These are phyloP conservation scores for Colletotrichum eremochloae DNA, from an alignment of 2,329 filamentous ascomycete genomes.

Conservation along the genomic window DNA sequence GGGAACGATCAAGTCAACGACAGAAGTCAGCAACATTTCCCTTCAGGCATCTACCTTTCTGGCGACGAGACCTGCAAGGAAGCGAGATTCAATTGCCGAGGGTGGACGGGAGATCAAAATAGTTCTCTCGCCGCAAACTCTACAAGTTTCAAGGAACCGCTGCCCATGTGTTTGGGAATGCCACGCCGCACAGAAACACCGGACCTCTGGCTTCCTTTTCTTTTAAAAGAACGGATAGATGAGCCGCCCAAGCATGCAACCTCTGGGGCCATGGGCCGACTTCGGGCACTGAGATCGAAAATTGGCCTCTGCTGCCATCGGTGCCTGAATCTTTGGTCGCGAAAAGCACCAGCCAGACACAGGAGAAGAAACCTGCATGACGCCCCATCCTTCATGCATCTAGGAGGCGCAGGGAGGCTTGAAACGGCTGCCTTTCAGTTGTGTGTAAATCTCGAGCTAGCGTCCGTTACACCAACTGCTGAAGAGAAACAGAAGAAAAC, in stretches of 20 bases:
- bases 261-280: not conserved
- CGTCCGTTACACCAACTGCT: not conserved
- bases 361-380: slow-evolving; percentile 32
- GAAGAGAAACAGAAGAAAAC: not conserved
- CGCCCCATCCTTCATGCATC: slow-evolving; percentile 32
- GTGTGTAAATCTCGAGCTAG: slow-evolving; percentile 1
- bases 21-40: not conserved
- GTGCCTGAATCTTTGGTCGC: slow-evolving; percentile 11
- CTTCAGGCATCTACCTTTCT: slow-evolving; percentile 27
- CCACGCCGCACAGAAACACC: slow-evolving; percentile 32
- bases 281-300: not conserved
- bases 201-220: slow-evolving; percentile 17
- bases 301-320: not conserved
- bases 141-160: slow-evolving; percentile 26
- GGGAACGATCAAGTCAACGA: not conserved
- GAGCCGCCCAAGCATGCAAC: slow-evolving; percentile 21
- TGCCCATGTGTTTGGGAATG: slow-evolving; percentile 14
- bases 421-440: slow-evolving; percentile 29
- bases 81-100: not conserved
- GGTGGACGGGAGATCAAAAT: slow-evolving; percentile 11
- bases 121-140: slow-evolving; percentile 23
- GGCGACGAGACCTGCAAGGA: slow-evolving; percentile 22
- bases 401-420: slow-evolving; percentile 36
- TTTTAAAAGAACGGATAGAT: slow-evolving; percentile 35
- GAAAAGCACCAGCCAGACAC: slow-evolving; percentile 18